Evolutionary conservation across 768 basidiomycete species (phyloP).

Genomic region (Vararia minispora): DNA sequence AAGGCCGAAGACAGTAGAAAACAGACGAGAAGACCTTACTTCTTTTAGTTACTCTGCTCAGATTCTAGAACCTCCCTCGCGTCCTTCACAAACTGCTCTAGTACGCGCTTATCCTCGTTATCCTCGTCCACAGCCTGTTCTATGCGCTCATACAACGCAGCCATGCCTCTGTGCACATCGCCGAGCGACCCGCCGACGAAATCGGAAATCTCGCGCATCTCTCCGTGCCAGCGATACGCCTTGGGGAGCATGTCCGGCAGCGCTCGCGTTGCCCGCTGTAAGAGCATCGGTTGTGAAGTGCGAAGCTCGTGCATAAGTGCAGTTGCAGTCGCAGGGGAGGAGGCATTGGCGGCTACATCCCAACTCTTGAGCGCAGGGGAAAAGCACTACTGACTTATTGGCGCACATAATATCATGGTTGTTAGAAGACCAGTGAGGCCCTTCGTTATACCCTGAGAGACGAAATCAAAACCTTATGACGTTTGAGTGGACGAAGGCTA

Average conservation of each 20-base stretch:
- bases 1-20: too few relatives aligned
- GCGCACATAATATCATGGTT: slow-evolving; percentile 43
- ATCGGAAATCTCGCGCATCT: slow-evolving; percentile 52
- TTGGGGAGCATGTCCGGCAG: slow-evolving; percentile 48
- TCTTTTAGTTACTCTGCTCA: too few relatives aligned
- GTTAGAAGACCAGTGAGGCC: slow-evolving; percentile 39
- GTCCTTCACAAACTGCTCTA: slow-evolving; percentile 35
- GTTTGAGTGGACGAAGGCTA: slow-evolving; percentile 13
- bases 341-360: slow-evolving; percentile 36
- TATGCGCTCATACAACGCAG: slow-evolving; percentile 33
- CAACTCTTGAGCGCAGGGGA: background rate
- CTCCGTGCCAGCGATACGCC: slow-evolving; percentile 49
- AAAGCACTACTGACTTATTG: slow-evolving; percentile 5
- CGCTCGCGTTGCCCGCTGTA: slow-evolving; percentile 27
- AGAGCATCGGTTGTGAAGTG: slow-evolving; percentile 32
- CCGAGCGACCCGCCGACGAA: slow-evolving; percentile 28
- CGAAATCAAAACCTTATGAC: background rate
- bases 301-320: slow-evolving; percentile 40
- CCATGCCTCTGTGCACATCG: slow-evolving; percentile 35
- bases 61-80: slow-evolving; percentile 23
- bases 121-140: slow-evolving; percentile 28
- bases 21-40: too few relatives aligned
- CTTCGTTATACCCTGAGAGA: slow-evolving; percentile 40
- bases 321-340: slow-evolving; percentile 50
- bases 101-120: slow-evolving; percentile 25